Evolutionary conservation across 352 stramenopile genomes (phyloP).

Genomic region (Phytophthora quininea): DNA sequence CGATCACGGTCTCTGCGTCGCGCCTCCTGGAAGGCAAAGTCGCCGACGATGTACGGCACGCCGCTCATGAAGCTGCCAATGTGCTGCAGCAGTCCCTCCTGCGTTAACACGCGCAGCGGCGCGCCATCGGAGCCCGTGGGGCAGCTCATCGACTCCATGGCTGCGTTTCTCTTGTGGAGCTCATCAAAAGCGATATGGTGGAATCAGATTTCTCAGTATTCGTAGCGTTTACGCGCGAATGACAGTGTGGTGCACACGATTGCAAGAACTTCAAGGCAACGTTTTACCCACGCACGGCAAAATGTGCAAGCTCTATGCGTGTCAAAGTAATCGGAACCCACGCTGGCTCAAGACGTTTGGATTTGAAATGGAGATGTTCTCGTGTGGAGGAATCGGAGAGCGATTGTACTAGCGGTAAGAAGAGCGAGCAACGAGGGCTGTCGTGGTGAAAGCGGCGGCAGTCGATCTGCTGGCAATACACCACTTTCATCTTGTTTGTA

Average conservation of each 20-base stretch:
- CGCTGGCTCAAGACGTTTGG: neutral
- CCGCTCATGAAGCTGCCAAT: slow-evolving; percentile 38
- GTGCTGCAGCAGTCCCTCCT: slow-evolving; percentile 22
- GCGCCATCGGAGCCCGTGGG: neutral
- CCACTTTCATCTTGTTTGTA: too few relatives aligned
- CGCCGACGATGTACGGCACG: slow-evolving; percentile 33
- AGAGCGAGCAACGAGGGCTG: too few relatives aligned
- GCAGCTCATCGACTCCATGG: too few relatives aligned
- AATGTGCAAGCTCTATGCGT: neutral
- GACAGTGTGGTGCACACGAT: too few relatives aligned
- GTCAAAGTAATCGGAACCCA: neutral
- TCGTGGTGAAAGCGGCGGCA: neutral
- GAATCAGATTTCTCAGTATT: too few relatives aligned
- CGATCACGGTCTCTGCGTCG: neutral
- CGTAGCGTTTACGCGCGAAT: too few relatives aligned
- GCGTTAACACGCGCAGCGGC: slow-evolving; percentile 34
- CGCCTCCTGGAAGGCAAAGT: slow-evolving; percentile 21
- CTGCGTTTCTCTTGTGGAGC: too few relatives aligned
- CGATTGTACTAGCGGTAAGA: too few relatives aligned
- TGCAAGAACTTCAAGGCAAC: too few relatives aligned
- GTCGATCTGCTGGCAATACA: too few relatives aligned
- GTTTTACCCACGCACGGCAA: neutral
- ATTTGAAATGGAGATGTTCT: slow-evolving; percentile 3
- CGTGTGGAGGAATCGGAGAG: too few relatives aligned
- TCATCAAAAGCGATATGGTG: too few relatives aligned